Evolutionary conservation across 495 filamentous ascomycete genomes (phyloP).

Genomic region (Annulohypoxylon nitens): DNA sequence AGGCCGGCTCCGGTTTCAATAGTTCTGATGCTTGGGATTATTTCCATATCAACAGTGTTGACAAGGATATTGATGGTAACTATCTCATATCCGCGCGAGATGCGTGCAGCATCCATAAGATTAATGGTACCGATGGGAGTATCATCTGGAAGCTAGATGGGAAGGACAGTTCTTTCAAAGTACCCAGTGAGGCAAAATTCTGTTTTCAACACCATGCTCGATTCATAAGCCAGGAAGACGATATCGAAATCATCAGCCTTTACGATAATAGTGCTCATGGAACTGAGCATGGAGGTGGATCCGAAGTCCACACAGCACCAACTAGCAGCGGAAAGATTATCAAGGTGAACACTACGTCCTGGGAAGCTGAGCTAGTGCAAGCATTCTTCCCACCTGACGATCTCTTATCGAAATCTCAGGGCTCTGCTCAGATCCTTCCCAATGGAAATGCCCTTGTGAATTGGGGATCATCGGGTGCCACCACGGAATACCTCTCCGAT

Average conservation of each 20-base stretch:
- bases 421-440: constrained; percentile 69
- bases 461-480: constrained; percentile 70
- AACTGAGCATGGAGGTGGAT: constrained; percentile 52
- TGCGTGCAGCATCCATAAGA: constrained; percentile 69
- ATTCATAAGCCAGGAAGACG: constrained; percentile 62
- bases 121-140: constrained; percentile 69
- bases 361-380: constrained; percentile 62
- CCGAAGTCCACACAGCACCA: constrained; percentile 54
- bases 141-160: constrained; percentile 71
- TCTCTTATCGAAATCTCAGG: constrained; percentile 70
- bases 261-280: constrained; percentile 57
- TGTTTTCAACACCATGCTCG: constrained; percentile 74
- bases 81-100: constrained; percentile 73
- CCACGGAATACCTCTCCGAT: constrained; percentile 69
- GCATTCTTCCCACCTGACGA: constrained; percentile 57
- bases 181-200: constrained; percentile 59
- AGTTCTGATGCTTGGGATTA: constrained; percentile 69
- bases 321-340: constrained; percentile 70
- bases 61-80: constrained; percentile 68
- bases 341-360: constrained; percentile 64
- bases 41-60: constrained; percentile 75
- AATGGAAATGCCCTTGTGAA: constrained; percentile 69
- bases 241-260: constrained; percentile 58
- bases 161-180: constrained; percentile 57
- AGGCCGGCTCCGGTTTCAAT: constrained; percentile 64